These are phyloP conservation scores for Globisporangium viniferum DNA, from an alignment of 352 stramenopile species.

Conservation along the genomic window DNA sequence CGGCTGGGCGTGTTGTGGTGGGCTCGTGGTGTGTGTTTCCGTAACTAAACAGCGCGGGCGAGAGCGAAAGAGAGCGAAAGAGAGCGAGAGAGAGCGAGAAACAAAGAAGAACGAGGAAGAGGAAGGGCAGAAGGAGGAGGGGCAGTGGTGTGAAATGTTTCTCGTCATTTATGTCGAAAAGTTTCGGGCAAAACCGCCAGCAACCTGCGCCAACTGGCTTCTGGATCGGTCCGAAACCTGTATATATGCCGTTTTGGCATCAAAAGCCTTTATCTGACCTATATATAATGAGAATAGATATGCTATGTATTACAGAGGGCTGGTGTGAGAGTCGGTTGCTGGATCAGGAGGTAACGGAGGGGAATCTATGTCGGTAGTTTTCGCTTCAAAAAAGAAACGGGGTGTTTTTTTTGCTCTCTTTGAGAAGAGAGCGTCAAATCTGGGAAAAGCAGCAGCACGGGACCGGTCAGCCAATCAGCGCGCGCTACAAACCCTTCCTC, in stretches of 20 bases:
- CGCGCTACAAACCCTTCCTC: not conserved
- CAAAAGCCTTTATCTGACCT: not conserved
- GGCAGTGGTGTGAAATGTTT: not conserved
- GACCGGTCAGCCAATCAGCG: not conserved
- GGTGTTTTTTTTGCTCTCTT: not conserved
- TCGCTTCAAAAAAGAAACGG: slow-evolving; percentile 1
- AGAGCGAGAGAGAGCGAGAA: slow-evolving; percentile 12
- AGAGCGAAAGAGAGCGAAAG: not conserved
- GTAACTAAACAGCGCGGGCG: slow-evolving; percentile 5
- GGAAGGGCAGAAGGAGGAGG: not conserved
- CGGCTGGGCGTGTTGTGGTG: not conserved
- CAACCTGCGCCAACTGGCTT: not conserved
- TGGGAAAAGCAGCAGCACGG: not conserved
- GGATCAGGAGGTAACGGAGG: not conserved
- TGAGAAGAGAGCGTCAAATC: not conserved
- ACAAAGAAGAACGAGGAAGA: slow-evolving; percentile 10
- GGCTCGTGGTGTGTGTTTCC: not conserved
- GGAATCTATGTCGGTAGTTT: not conserved
- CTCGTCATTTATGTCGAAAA: not conserved
- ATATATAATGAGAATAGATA: not conserved
- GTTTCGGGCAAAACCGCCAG: not conserved
- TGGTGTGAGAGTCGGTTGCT: not conserved
- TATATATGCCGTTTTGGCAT: not conserved
- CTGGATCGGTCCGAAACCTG: not conserved
- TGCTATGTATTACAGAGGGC: not conserved